A percentile compares a stretch with the other conserved stretches of the same genome.
These are phyloP conservation scores for Pyricularia grisea DNA, from an alignment of 2,329 filamentous ascomycete species.

Conservation along the genomic window DNA sequence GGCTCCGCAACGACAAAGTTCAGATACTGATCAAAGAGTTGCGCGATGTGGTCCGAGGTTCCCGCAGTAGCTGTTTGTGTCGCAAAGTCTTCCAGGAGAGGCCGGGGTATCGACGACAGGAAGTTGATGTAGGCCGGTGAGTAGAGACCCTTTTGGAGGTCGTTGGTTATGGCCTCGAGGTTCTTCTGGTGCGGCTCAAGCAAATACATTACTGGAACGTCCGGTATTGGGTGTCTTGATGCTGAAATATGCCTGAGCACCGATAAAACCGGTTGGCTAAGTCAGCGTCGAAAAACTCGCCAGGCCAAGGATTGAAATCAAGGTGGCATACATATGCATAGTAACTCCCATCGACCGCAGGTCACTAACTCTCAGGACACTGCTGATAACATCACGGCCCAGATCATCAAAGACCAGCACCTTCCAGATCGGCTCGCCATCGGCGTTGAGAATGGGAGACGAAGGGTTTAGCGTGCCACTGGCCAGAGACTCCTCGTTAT, in stretches of 20 bases:
- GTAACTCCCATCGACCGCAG: slow-evolving; percentile 90
- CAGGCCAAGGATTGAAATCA: neutral
- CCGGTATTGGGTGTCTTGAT: slow-evolving; percentile 80
- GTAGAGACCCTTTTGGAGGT: slow-evolving; percentile 82
- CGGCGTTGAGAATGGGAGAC: slow-evolving; percentile 73
- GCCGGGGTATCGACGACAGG: slow-evolving; percentile 81
- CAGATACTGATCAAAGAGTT: slow-evolving; percentile 92
- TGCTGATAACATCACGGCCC: slow-evolving; percentile 92
- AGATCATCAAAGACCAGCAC: slow-evolving; percentile 88
- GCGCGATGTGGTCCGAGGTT: slow-evolving; percentile 81
- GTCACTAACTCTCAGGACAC: slow-evolving; percentile 88
- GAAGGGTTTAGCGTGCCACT: slow-evolving; percentile 59
- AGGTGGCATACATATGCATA: slow-evolving; percentile 69
- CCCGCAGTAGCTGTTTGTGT: slow-evolving; percentile 74
- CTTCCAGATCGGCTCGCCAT: slow-evolving; percentile 95
- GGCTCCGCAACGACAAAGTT: slow-evolving; percentile 97
- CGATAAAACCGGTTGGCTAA: neutral
- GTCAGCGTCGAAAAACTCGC: neutral
- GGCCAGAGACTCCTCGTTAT: slow-evolving; percentile 52
- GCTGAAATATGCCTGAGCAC: slow-evolving; percentile 63
- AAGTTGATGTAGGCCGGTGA: slow-evolving; percentile 96
- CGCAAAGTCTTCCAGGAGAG: slow-evolving; percentile 90
- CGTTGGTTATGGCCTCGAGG: slow-evolving; percentile 71
- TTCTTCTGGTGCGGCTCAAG: slow-evolving; percentile 80
- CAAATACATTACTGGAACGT: slow-evolving; percentile 95